phyloP scores from a whole-genome alignment of 2,329 filamentous ascomycete genomes.

The Cytospora mali region DNA sequence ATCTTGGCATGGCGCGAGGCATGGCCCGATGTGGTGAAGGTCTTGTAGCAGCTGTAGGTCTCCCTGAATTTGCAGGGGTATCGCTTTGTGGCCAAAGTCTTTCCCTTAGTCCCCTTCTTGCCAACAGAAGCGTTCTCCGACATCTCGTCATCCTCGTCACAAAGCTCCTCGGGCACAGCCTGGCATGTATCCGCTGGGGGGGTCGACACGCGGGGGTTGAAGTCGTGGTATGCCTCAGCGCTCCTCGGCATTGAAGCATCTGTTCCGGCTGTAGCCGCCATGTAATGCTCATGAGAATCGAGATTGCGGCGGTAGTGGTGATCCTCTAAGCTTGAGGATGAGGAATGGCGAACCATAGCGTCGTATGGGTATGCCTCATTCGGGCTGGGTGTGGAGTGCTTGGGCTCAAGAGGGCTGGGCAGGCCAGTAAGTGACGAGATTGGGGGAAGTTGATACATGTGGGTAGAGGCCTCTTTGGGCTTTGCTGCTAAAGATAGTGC shows the following conservation, averaged over 20 bases:
- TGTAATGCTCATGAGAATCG: constrained; percentile 15
- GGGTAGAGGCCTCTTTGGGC: constrained; percentile 38
- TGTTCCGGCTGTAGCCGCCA: not conserved
- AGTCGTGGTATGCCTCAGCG: constrained; percentile 8
- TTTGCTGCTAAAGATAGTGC: constrained; percentile 42
- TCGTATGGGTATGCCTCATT: constrained; percentile 19
- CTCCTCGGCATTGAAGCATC: constrained; percentile 4
- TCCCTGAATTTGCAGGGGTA: constrained; percentile 76
- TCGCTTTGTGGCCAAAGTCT: constrained; percentile 55
- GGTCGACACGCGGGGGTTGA: constrained; percentile 6
- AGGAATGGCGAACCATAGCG: constrained; percentile 7
- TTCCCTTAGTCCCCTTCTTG: constrained; percentile 23
- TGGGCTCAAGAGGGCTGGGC: constrained; percentile 17
- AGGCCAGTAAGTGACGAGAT: constrained; percentile 24
- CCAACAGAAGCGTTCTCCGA: constrained; percentile 6
- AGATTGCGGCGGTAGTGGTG: constrained; percentile 14
- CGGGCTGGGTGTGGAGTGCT: constrained; percentile 10
- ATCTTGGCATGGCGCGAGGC: constrained; percentile 85
- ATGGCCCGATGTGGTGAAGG: constrained; percentile 82
- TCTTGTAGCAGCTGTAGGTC: constrained; percentile 72
- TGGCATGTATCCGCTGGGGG: not conserved
- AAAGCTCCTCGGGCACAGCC: not conserved
- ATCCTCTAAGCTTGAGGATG: constrained; percentile 20
- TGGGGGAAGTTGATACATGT: constrained; percentile 30
- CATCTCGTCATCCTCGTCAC: constrained; percentile 52